Base-by-base conservation (phyloP, 2,329 filamentous ascomycete genomes). In the Scedosporium dehoogii region DNA sequence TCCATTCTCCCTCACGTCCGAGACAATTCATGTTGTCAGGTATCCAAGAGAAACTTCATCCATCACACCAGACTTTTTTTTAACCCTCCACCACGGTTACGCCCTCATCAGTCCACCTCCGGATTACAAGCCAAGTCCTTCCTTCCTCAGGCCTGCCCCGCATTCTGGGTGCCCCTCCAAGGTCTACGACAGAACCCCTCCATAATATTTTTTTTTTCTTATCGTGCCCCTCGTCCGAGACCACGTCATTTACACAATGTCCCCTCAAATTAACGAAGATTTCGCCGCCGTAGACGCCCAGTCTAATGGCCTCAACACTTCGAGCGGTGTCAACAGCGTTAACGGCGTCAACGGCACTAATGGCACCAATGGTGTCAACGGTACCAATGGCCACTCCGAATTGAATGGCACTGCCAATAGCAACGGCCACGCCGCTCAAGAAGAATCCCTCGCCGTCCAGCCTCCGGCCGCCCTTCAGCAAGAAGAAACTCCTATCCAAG, bases 381-480 rank as follows among this genome's bases (percentile, higher is more conserved):
- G 61, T 60, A 59, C 61, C 53, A 67, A 66, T 62, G 64, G 64
- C 64, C 53, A 63, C 65, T 60, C 66, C 57, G 33, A 38, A 38
- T 38, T 38, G 10, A 72, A 69, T 62, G 67, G 68, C 41, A 62
- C 63, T 33, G 42, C 62, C 55, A 64, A 68, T 60, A 64, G 63
- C 53, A 60, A 53, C 41, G 42, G 46, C 58, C 66, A 65, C 29
- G 66, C 67, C 53, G 67, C 65, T n/a, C 23, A 55, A 16, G 51
- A 55, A 27, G 51, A 55, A 16, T 27, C 51, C 3, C 51, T 27
- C 21, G 51, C 51, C 21, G 51, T 55, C 23, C 51, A 55, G 21
- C 51, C 51, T 23, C 51, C 51, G n/a, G 18, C 21, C 6, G 6
- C 21, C n/a, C 18, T 23, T 23, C 44, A 18, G 9, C 51, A 55